phyloP scores from a whole-genome alignment of 108 stramenopile species.

The Nitzschia sp. region DNA sequence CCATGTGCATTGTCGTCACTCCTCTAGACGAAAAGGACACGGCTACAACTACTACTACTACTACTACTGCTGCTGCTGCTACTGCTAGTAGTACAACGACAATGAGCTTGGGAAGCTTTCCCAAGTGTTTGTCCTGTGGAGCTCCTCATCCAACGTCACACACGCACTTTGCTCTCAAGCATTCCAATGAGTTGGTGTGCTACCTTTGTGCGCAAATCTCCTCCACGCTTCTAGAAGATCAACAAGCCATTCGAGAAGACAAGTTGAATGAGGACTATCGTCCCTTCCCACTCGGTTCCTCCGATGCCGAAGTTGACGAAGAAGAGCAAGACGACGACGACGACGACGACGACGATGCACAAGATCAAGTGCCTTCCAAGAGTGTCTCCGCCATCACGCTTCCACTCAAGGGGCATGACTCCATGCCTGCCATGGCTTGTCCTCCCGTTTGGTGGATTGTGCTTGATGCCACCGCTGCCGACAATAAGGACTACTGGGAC shows the following conservation, averaged over 20 bases:
- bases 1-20: slow-evolving; percentile 37
- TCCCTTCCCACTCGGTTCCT: too few species aligned
- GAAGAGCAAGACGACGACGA: too few species aligned
- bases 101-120: slow-evolving; percentile 22
- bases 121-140: slow-evolving; percentile 53
- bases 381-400: too few species aligned
- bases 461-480: slow-evolving; percentile 38
- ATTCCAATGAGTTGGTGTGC: slow-evolving; percentile 27
- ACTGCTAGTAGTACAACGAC: neutral
- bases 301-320: too few species aligned
- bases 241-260: slow-evolving; percentile 21
- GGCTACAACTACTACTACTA: neutral
- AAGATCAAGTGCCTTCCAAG: too few species aligned
- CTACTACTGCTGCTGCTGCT: neutral
- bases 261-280: too few species aligned
- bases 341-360: too few species aligned
- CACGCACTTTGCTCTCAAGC: slow-evolving; percentile 29
- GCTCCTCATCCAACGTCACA: slow-evolving; percentile 50
- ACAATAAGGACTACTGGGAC: slow-evolving; percentile 31
- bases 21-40: slow-evolving; percentile 23
- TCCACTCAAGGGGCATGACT: too few species aligned
- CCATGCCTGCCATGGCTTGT: slow-evolving; percentile 44
- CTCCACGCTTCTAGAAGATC: slow-evolving; percentile 24
- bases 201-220: slow-evolving; percentile 46
- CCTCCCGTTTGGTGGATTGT: slow-evolving; percentile 61